phyloP scores from a whole-genome alignment of 176 grass and related monocot species.

The Aegilops tauschii region DNA sequence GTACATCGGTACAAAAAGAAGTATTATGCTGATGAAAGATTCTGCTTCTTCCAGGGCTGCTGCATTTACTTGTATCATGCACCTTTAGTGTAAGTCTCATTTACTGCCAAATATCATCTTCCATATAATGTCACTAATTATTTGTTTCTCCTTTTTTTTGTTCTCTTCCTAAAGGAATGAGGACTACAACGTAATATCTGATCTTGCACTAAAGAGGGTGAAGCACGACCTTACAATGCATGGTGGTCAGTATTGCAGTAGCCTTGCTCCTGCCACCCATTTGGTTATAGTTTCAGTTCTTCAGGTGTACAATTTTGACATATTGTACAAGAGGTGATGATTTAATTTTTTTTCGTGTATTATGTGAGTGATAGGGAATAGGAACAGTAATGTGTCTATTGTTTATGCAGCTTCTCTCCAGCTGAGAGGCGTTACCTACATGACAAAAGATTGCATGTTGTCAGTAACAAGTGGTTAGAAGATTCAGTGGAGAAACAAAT shows the following conservation, averaged over 20 bases:
- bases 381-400: not conserved
- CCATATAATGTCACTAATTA: slow-evolving; percentile 30
- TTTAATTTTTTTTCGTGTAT: slow-evolving; percentile 23
- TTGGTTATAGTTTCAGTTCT: slow-evolving; percentile 72
- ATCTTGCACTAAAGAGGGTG: slow-evolving; percentile 75
- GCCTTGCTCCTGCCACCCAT: slow-evolving; percentile 72
- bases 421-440: slow-evolving; percentile 59
- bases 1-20: slow-evolving; percentile 71
- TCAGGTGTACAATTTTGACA: slow-evolving; percentile 67
- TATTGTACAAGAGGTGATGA: slow-evolving; percentile 79
- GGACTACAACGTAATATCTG: slow-evolving; percentile 70
- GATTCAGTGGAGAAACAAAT: slow-evolving; percentile 71
- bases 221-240: slow-evolving; percentile 82
- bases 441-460: slow-evolving; percentile 72
- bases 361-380: not conserved
- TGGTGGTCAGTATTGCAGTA: slow-evolving; percentile 77
- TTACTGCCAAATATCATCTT: slow-evolving; percentile 36
- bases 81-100: slow-evolving; percentile 62
- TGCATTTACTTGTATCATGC: slow-evolving; percentile 55
- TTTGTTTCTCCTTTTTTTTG: slow-evolving; percentile 13
- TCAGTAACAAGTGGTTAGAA: slow-evolving; percentile 77
- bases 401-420: slow-evolving; percentile 67
- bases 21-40: slow-evolving; percentile 61
- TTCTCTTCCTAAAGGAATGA: slow-evolving; percentile 60
- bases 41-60: slow-evolving; percentile 88